Conservation (phyloP, 1,284 basidiomycete genomes). For the Apiotrichum montevideense region DNA sequence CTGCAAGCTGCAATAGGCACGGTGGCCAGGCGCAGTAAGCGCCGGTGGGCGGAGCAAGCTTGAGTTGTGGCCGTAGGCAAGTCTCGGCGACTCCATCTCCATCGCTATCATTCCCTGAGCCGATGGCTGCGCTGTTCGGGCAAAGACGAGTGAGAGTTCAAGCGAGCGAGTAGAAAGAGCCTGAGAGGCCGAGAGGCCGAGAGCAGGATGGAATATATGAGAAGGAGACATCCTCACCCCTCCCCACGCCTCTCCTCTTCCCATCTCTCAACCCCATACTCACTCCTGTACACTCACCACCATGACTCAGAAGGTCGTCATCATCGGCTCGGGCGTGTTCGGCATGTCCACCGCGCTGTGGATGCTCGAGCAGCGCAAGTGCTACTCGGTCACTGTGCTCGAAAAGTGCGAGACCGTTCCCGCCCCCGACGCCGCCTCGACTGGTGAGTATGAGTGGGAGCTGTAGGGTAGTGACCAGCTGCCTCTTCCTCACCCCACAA, state of each 20-base stretch:
- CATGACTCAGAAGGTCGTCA: slow-evolving; percentile 19
- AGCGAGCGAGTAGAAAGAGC: too few relatives aligned
- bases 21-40: too few relatives aligned
- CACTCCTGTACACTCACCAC: neutral
- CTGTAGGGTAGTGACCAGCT: too few relatives aligned
- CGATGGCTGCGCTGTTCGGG: neutral
- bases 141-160: too few relatives aligned
- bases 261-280: neutral
- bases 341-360: slow-evolving; percentile 46
- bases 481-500: too few relatives aligned
- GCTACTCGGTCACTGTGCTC: slow-evolving; percentile 44
- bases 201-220: too few relatives aligned
- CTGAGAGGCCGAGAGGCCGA: too few relatives aligned
- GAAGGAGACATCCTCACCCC: too few relatives aligned
- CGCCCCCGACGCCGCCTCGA: slow-evolving; percentile 46
- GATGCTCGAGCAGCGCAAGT: slow-evolving; percentile 38
- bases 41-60: too few relatives aligned
- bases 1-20: too few relatives aligned
- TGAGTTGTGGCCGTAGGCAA: neutral
- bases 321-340: slow-evolving; percentile 32
- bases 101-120: neutral
- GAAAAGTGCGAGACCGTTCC: slow-evolving; percentile 41
- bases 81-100: slow-evolving; percentile 1
- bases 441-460: slow-evolving; percentile 1
- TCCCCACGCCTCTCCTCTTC: neutral